These are phyloP conservation scores for Coprinopsis sp. DNA, from an alignment of 768 basidiomycete species.

Conservation along the genomic window DNA sequence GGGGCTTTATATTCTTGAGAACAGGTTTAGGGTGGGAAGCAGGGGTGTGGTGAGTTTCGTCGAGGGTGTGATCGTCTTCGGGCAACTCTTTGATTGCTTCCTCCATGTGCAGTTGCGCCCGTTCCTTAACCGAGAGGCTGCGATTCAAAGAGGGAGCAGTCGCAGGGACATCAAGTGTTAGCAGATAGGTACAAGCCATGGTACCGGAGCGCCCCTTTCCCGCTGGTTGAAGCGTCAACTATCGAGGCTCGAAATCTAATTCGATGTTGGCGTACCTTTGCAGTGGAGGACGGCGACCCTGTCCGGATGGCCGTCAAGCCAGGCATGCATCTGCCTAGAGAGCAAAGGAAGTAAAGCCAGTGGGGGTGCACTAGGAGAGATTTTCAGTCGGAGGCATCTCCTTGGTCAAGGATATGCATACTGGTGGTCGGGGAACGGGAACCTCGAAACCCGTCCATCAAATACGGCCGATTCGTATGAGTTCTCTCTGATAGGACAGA, in stretches of 20 bases:
- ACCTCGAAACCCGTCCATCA: slow-evolving; percentile 70
- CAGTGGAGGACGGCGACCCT: slow-evolving; percentile 82
- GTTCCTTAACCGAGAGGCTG: slow-evolving; percentile 43
- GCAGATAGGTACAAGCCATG: slow-evolving; percentile 77
- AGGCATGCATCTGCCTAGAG: slow-evolving; percentile 67
- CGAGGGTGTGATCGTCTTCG: slow-evolving; percentile 23
- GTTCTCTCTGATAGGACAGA: slow-evolving; percentile 80
- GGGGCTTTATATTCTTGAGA: background rate
- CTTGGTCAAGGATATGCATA: slow-evolving; percentile 32
- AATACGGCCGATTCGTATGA: slow-evolving; percentile 69
- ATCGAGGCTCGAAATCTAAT: background rate
- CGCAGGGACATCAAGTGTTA: slow-evolving; percentile 49
- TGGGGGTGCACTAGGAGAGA: slow-evolving; percentile 59
- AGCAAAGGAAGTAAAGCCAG: slow-evolving; percentile 68
- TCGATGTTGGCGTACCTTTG: slow-evolving; percentile 50
- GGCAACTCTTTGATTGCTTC: slow-evolving; percentile 47
- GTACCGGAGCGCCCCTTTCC: slow-evolving; percentile 86
- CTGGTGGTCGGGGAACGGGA: slow-evolving; percentile 91
- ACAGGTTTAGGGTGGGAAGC: slow-evolving; percentile 1
- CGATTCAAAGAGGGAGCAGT: slow-evolving; percentile 44
- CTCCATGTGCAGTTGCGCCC: slow-evolving; percentile 44
- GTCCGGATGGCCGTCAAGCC: slow-evolving; percentile 61
- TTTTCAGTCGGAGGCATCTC: background rate
- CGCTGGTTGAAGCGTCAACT: slow-evolving; percentile 32
- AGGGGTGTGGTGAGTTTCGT: background rate